Conservation (phyloP, 2,329 filamentous ascomycete genomes). For the Metarhizium guizhouense region DNA sequence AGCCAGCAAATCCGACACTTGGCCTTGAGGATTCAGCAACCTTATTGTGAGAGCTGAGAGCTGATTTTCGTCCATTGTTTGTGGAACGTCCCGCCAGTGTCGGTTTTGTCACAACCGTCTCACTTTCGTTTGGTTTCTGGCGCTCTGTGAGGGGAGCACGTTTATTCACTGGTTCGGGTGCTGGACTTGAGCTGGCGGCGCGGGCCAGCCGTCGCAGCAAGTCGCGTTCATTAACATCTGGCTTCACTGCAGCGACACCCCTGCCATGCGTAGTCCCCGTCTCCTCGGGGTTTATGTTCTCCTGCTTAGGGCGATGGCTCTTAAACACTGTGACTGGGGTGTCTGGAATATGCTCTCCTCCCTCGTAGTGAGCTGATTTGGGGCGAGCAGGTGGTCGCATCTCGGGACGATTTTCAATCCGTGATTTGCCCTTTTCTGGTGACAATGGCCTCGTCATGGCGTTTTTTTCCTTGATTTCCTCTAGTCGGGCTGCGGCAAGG, state of each 20-base stretch:
- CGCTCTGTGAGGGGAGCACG: background rate
- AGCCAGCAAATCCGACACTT: slow-evolving; percentile 37
- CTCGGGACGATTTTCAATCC: slow-evolving; percentile 13
- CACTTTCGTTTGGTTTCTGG: background rate
- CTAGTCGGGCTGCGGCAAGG: slow-evolving; percentile 39
- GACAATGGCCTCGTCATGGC: slow-evolving; percentile 34
- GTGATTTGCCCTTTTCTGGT: slow-evolving; percentile 27
- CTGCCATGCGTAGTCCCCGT: background rate
- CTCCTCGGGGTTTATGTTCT: background rate
- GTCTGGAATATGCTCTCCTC: slow-evolving; percentile 26
- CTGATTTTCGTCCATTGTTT: slow-evolving; percentile 11
- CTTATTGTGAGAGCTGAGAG: slow-evolving; percentile 6
- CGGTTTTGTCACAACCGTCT: slow-evolving; percentile 4
- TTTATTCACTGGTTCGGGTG: slow-evolving; percentile 18
- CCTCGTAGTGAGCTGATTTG: slow-evolving; percentile 11
- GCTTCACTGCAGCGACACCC: background rate
- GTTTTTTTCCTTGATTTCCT: slow-evolving; percentile 44
- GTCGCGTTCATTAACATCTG: slow-evolving; percentile 28
- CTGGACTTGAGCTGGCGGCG: slow-evolving; percentile 36
- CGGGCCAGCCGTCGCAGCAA: slow-evolving; percentile 40
- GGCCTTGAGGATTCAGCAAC: slow-evolving; percentile 22
- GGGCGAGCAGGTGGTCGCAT: slow-evolving; percentile 8
- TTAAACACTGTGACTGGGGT: slow-evolving; percentile 33
- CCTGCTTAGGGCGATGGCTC: slow-evolving; percentile 8
- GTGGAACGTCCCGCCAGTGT: slow-evolving; percentile 11